Percentiles rank a stretch among this genome's conserved stretches.
These are phyloP conservation scores for Tetrapisispora fleetii DNA, from an alignment of 805 yeast genomes.

Conservation along the genomic window DNA sequence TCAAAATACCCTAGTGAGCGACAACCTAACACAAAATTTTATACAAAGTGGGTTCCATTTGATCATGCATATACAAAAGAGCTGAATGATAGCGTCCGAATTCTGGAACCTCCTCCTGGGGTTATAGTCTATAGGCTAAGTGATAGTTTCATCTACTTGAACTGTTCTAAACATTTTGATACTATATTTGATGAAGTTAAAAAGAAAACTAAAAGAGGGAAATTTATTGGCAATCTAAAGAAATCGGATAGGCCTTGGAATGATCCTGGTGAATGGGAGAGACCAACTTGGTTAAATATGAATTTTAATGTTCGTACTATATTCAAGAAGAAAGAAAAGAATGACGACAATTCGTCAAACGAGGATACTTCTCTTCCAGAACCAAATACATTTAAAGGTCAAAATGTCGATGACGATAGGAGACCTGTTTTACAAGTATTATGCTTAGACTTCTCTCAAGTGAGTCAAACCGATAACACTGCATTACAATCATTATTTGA, in stretches of 20 bases:
- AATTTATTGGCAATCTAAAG: conserved; percentile 25
- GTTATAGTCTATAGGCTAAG: conserved; percentile 78
- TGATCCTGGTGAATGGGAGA: conserved; percentile 57
- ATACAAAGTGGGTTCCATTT: conserved; percentile 64
- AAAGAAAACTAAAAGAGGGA: conserved; percentile 50
- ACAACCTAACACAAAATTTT: conserved; percentile 25
- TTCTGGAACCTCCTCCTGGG: conserved; percentile 82
- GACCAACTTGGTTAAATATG: conserved; percentile 25
- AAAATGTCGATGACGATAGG: conserved; percentile 27
- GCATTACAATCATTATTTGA: conserved; percentile 73
- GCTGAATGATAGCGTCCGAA: conserved; percentile 47
- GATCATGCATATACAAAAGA: conserved; percentile 30
- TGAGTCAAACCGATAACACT: conserved; percentile 67
- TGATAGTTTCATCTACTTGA: conserved; percentile 76
- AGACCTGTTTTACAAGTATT: conserved; percentile 64
- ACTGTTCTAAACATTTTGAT: conserved; percentile 66
- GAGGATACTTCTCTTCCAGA: background rate
- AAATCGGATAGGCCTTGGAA: conserved; percentile 77
- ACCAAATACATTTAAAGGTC: no score
- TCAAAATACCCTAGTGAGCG: no score
- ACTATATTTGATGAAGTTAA: conserved; percentile 57
- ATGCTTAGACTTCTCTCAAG: conserved; percentile 74
- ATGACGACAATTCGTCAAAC: background rate
- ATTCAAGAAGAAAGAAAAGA: background rate
- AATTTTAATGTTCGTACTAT: conserved; percentile 7